Percentiles rank a stretch among this genome's conserved stretches.
These are phyloP conservation scores for Mycothermus thermophilus DNA, from an alignment of 495 filamentous ascomycete genomes.

Conservation along the genomic window DNA sequence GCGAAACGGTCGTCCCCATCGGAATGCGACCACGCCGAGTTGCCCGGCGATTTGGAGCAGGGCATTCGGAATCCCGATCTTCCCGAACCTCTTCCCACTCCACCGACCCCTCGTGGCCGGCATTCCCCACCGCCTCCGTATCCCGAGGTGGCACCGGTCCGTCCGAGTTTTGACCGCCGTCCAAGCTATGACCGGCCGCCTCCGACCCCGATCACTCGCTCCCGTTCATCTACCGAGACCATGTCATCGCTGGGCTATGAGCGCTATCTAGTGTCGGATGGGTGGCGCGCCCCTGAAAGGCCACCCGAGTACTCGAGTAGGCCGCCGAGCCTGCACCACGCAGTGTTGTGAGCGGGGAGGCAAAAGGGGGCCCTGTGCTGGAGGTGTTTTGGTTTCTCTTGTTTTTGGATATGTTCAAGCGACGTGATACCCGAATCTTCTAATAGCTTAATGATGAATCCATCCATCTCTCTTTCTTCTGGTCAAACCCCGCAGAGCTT, in stretches of 20 bases:
- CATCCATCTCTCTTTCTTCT: neutral
- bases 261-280: conserved; percentile 15
- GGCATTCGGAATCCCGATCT: neutral
- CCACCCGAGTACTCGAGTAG: conserved; percentile 12
- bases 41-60: conserved; percentile 2
- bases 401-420: neutral
- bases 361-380: neutral
- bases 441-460: conserved; percentile 1
- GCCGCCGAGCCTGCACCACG: conserved; percentile 8
- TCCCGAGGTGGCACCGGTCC: conserved; percentile 1
- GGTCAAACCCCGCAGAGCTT: too few species aligned
- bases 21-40: neutral
- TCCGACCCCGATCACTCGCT: too few species aligned
- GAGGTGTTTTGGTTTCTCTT: neutral
- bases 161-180: too few species aligned
- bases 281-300: conserved; percentile 10
- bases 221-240: conserved; percentile 11
- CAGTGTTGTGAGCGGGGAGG: neutral
- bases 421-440: conserved; percentile 1
- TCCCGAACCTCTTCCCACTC: neutral
- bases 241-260: conserved; percentile 11
- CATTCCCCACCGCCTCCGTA: conserved; percentile 7
- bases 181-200: neutral
- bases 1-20: neutral
- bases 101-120: neutral